Percentiles rank a stretch among this genome's conserved stretches.
These are phyloP conservation scores for Blastobotrys petasosporus DNA, from an alignment of 1,139 yeast genomes.

Conservation along the genomic window DNA sequence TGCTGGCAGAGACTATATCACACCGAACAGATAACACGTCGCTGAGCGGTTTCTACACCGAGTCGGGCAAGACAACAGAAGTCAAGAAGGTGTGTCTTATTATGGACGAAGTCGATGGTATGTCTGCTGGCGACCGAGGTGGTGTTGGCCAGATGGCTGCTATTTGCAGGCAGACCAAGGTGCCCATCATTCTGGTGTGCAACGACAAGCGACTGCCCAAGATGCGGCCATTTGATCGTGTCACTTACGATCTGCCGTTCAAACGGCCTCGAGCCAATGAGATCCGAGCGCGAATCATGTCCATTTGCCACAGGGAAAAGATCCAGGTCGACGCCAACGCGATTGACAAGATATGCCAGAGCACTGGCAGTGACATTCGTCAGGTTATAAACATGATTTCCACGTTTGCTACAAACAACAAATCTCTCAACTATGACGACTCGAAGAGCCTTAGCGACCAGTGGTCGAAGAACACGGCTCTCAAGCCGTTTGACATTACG, in stretches of 20 bases:
- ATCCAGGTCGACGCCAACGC: constrained; percentile 74
- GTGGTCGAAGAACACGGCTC: constrained; percentile 86
- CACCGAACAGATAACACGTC: constrained; percentile 77
- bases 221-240: constrained; percentile 91
- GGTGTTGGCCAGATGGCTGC: constrained; percentile 95
- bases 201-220: constrained; percentile 89
- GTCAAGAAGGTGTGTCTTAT: constrained; percentile 64
- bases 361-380: constrained; percentile 87
- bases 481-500: constrained; percentile 89
- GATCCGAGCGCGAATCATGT: constrained; percentile 77
- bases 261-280: constrained; percentile 83
- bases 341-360: constrained; percentile 76
- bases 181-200: constrained; percentile 90
- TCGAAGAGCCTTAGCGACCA: constrained; percentile 47
- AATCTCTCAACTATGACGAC: constrained; percentile 51
- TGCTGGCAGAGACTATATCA: constrained; percentile 62
- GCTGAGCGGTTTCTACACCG: constrained; percentile 65
- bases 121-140: constrained; percentile 98
- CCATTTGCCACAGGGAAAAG: constrained; percentile 82
- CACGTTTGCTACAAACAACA: constrained; percentile 66
- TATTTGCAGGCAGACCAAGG: constrained; percentile 74
- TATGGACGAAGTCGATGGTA: constrained; percentile 99
- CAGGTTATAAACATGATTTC: constrained; percentile 88
- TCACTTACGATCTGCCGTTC: constrained; percentile 76
- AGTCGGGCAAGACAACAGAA: constrained; percentile 28